phyloP scores from a whole-genome alignment of 768 basidiomycete species.

The Cystobasidium tubakii region DNA sequence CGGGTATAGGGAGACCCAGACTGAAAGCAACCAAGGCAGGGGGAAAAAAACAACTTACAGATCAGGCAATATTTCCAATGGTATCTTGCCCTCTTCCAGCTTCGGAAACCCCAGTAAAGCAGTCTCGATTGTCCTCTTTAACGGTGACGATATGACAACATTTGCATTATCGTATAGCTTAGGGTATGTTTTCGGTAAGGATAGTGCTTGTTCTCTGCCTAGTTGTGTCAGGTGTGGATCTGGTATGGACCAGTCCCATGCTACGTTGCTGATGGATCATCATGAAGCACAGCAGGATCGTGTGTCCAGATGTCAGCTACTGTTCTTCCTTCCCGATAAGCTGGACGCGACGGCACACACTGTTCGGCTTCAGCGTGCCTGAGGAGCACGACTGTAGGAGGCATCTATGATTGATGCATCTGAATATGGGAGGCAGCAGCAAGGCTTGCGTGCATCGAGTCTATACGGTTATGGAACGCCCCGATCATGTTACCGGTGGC shows the following conservation, averaged over 20 bases:
- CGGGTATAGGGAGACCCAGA: too few species aligned
- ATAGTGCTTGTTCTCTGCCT: neutral
- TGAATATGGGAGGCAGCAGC: too few species aligned
- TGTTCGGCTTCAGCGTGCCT: slow-evolving; percentile 22
- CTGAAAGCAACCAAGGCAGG: too few species aligned
- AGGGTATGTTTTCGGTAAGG: neutral
- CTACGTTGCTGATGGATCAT: slow-evolving; percentile 12
- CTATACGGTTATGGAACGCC: too few species aligned
- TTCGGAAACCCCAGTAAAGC: neutral
- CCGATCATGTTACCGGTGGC: too few species aligned
- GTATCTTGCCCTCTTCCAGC: neutral
- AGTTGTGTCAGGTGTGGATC: slow-evolving; percentile 4
- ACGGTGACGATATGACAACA: neutral
- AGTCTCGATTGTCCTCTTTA: slow-evolving; percentile 8
- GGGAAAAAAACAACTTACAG: neutral
- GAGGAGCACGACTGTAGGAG: slow-evolving; percentile 13
- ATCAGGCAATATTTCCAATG: slow-evolving; percentile 7
- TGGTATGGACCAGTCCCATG: slow-evolving; percentile 6
- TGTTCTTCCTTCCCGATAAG: too few species aligned
- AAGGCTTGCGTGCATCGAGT: too few species aligned
- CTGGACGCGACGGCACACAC: too few species aligned
- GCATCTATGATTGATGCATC: slow-evolving; percentile 1
- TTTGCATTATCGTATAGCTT: neutral
- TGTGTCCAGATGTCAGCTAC: too few species aligned
- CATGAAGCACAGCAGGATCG: too few species aligned